Conservation (phyloP, 805 yeast genomes). For the Metschnikowia chrysomelidarum region DNA sequence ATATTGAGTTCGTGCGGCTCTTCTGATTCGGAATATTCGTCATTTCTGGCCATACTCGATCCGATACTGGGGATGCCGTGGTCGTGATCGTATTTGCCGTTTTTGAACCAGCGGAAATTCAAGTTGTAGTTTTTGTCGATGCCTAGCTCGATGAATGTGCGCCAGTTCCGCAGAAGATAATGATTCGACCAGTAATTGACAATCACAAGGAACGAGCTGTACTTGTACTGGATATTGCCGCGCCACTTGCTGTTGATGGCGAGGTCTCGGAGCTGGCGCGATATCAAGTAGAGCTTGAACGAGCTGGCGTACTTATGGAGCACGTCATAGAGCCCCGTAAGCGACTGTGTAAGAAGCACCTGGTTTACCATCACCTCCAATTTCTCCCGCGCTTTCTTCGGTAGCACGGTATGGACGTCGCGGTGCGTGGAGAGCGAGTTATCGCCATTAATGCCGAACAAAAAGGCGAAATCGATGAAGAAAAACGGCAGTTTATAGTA, state of each 20-base stretch:
- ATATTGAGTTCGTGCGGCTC: conserved; percentile 34
- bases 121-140: conserved; percentile 47
- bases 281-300: conserved; percentile 59
- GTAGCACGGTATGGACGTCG: conserved; percentile 29
- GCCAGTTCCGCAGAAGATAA: conserved; percentile 44
- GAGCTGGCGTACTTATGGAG: conserved; percentile 60
- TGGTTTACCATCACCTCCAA: conserved; percentile 58
- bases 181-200: conserved; percentile 62
- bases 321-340: conserved; percentile 53
- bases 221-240: conserved; percentile 56
- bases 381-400: conserved; percentile 32
- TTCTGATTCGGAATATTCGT: conserved; percentile 11
- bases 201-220: conserved; percentile 51
- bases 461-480: conserved; percentile 71
- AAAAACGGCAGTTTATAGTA: conserved; percentile 59
- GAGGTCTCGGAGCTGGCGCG: conserved; percentile 53
- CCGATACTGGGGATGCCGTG: conserved; percentile 15
- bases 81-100: conserved; percentile 40
- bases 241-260: conserved; percentile 52
- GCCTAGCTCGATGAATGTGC: conserved; percentile 61
- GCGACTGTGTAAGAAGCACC: conserved; percentile 44
- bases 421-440: conserved; percentile 31
- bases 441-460: conserved; percentile 48
- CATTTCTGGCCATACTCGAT: conserved; percentile 1
- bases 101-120: conserved; percentile 61